Conservation (phyloP, 345 rosid species). For the Lumnitzera littorea region DNA sequence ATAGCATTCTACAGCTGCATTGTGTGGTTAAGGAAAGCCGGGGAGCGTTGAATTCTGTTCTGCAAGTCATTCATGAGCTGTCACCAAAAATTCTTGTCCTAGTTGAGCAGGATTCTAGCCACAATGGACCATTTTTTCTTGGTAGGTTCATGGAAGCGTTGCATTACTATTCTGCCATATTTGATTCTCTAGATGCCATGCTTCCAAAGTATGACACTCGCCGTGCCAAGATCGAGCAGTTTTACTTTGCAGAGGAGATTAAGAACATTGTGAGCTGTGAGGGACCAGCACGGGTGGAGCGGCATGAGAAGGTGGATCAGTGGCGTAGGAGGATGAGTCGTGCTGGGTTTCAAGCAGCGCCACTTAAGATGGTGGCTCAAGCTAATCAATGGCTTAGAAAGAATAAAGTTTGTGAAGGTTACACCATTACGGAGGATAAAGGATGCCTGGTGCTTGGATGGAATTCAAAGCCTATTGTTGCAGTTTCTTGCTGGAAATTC, state of each 20-base stretch:
- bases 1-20: constrained; percentile 58
- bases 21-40: constrained; percentile 60
- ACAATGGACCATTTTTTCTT: constrained; percentile 57
- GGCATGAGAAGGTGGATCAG: constrained; percentile 56
- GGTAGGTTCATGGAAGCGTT: constrained; percentile 66
- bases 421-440: constrained; percentile 53
- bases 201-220: constrained; percentile 55
- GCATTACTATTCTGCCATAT: constrained; percentile 56
- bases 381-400: constrained; percentile 51
- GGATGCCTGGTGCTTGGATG: constrained; percentile 65
- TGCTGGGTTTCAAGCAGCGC: constrained; percentile 57
- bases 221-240: constrained; percentile 60
- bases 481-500: constrained; percentile 66
- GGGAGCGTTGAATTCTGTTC: constrained; percentile 50
- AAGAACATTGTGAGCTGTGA: constrained; percentile 67
- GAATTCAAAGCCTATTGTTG: constrained; percentile 55
- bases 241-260: constrained; percentile 56
- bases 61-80: constrained; percentile 42
- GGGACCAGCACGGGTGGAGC: constrained; percentile 44
- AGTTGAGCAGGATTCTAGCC: constrained; percentile 60
- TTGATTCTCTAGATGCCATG: constrained; percentile 44
- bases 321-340: constrained; percentile 70
- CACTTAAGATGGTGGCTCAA: constrained; percentile 38
- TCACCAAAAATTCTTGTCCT: constrained; percentile 41
- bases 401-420: constrained; percentile 33